Evolutionary conservation across 495 filamentous ascomycete species (phyloP).

Genomic region (Xylaria nigripes): DNA sequence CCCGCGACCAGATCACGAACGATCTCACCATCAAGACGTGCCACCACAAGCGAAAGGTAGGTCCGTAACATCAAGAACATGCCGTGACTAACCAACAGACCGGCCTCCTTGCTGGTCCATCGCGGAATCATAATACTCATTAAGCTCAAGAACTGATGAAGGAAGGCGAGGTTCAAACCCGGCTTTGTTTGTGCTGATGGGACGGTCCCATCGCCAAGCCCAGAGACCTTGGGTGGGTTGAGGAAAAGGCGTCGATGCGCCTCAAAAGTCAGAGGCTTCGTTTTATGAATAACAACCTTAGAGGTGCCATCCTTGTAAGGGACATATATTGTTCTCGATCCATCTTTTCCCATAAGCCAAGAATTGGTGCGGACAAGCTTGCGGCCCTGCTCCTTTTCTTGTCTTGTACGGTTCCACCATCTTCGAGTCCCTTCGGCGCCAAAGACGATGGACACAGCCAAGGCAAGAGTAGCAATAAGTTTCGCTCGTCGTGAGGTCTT

Average conservation of each 20-base stretch:
- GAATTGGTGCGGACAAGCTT: constrained; percentile 84
- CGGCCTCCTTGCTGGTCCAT: constrained; percentile 92
- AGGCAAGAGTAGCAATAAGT: constrained; percentile 63
- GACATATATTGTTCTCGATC: constrained; percentile 87
- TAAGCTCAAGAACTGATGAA: constrained; percentile 92
- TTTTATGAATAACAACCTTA: constrained; percentile 87
- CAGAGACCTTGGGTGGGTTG: constrained; percentile 73
- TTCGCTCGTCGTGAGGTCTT: constrained; percentile 59
- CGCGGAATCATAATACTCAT: constrained; percentile 96
- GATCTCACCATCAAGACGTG: constrained; percentile 89
- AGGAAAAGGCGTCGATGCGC: constrained; percentile 91
- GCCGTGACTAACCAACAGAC: constrained; percentile 76
- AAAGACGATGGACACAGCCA: constrained; percentile 67
- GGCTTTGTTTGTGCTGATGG: constrained; percentile 87
- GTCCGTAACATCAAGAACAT: constrained; percentile 84
- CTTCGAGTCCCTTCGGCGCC: constrained; percentile 65
- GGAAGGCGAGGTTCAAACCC: constrained; percentile 92
- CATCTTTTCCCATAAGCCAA: constrained; percentile 85
- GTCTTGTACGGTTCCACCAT: constrained; percentile 60
- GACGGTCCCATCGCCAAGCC: constrained; percentile 66
- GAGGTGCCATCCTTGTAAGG: constrained; percentile 80
- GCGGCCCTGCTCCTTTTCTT: constrained; percentile 70
- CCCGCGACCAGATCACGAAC: constrained; percentile 92
- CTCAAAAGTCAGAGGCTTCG: constrained; percentile 89
- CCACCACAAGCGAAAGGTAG: constrained; percentile 88